phyloP scores from a whole-genome alignment of 2,329 filamentous ascomycete species.

The Apiospora pterosperma region DNA sequence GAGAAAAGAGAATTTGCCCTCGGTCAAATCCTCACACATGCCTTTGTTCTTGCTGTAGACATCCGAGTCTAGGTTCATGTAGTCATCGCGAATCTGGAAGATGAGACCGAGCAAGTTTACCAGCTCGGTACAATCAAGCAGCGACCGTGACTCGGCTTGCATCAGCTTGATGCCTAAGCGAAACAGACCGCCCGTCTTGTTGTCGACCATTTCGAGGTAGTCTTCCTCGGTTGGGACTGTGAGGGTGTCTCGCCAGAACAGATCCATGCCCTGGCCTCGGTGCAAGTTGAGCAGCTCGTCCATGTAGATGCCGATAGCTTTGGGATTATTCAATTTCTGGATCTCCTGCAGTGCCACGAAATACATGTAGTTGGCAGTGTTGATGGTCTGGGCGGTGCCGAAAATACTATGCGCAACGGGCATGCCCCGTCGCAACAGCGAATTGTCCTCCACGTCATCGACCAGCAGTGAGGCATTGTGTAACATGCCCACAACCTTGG shows the following conservation, averaged over 20 bases:
- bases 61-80: constrained; percentile 76
- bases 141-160: constrained; percentile 64
- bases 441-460: constrained; percentile 85
- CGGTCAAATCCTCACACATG: constrained; percentile 90
- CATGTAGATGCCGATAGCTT: constrained; percentile 67
- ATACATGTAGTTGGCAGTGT: constrained; percentile 87
- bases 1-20: constrained; percentile 96
- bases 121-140: constrained; percentile 73
- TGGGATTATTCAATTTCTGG: constrained; percentile 64
- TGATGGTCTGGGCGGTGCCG: constrained; percentile 84
- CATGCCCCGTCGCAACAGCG: constrained; percentile 70
- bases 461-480: constrained; percentile 81
- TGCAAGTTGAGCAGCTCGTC: constrained; percentile 84
- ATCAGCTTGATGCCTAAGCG: constrained; percentile 82
- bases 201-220: constrained; percentile 90
- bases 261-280: constrained; percentile 84
- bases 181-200: constrained; percentile 88
- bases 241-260: constrained; percentile 84
- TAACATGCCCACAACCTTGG: constrained; percentile 77
- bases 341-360: constrained; percentile 76
- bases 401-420: constrained; percentile 85
- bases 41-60: constrained; percentile 88
- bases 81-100: constrained; percentile 92
- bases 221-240: constrained; percentile 83
- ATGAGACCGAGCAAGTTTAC: constrained; percentile 82